Conservation (phyloP, 495 filamentous ascomycete species). For the Neurospora sp. region DNA sequence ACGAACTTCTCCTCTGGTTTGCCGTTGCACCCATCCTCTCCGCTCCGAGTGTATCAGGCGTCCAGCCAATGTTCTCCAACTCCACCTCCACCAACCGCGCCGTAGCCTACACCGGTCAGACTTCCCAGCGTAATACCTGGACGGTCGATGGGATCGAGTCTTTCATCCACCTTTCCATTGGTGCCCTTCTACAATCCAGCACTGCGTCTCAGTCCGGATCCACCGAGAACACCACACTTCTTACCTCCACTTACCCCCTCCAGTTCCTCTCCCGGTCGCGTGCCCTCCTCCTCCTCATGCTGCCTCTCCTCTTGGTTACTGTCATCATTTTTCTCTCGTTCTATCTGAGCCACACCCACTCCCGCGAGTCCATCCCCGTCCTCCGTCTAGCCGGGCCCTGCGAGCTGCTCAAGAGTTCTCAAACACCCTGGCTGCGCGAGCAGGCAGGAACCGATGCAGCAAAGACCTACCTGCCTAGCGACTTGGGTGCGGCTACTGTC, state of each 20-base stretch:
- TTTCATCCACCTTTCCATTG: constrained; percentile 18
- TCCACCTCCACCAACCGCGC: constrained; percentile 10
- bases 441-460: constrained; percentile 13
- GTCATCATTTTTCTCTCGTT: background rate
- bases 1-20: constrained; percentile 25
- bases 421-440: constrained; percentile 16
- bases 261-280: constrained; percentile 5
- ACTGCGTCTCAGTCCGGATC: background rate
- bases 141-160: constrained; percentile 11
- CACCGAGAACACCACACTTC: background rate
- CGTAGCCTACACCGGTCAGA: constrained; percentile 8
- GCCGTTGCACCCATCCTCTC: constrained; percentile 16
- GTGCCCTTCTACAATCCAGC: constrained; percentile 17
- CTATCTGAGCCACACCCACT: constrained; percentile 7
- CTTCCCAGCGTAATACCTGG: constrained; percentile 12
- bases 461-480: constrained; percentile 14
- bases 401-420: constrained; percentile 20
- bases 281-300: constrained; percentile 11
- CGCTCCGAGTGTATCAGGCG: constrained; percentile 13
- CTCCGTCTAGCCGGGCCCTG: constrained; percentile 8
- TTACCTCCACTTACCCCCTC: constrained; percentile 1
- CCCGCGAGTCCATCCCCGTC: constrained; percentile 12
- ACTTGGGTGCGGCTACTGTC: constrained; percentile 12
- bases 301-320: constrained; percentile 6
- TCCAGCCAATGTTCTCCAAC: constrained; percentile 22